Percentiles rank a stretch among this genome's conserved stretches.
These are phyloP conservation scores for Thalassiosira mediterranea DNA, from an alignment of 352 stramenopile genomes.

Conservation along the genomic window DNA sequence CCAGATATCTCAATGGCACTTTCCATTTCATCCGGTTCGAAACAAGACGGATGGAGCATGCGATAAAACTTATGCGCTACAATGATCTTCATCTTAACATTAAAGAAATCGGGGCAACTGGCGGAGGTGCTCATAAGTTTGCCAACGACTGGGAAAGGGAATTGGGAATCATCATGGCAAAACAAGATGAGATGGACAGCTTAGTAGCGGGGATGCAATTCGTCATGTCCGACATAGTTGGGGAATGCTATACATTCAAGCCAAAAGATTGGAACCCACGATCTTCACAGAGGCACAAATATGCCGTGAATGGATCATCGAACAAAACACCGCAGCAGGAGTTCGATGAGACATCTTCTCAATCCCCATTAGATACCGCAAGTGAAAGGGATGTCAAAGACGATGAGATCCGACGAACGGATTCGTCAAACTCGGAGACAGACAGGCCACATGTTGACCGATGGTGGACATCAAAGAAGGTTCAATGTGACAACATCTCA, in stretches of 20 bases:
- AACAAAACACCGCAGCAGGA: background rate
- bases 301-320: constrained; percentile 3
- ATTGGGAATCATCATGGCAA: constrained; percentile 91
- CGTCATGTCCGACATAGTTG: constrained; percentile 92
- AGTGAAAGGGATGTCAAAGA: constrained; percentile 8
- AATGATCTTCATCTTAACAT: constrained; percentile 91
- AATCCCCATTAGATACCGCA: background rate
- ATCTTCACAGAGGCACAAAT: constrained; percentile 18
- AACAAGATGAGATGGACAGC: constrained; percentile 96
- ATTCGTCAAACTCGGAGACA: no score
- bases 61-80: constrained; percentile 85
- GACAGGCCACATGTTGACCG: constrained; percentile 51
- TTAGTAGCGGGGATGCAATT: constrained; percentile 97
- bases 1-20: constrained; percentile 87
- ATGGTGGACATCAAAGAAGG: constrained; percentile 81
- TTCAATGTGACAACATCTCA: constrained; percentile 69
- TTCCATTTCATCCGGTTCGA: constrained; percentile 97
- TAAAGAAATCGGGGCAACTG: constrained; percentile 85
- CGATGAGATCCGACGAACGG: constrained; percentile 7
- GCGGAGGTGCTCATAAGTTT: constrained; percentile 96
- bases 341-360: background rate
- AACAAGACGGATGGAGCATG: constrained; percentile 85
- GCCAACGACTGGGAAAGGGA: constrained; percentile 87
- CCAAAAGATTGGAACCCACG: constrained; percentile 63
- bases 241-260: constrained; percentile 98